phyloP scores from a whole-genome alignment of 148 eudicot genomes.

The Drosera capensis region DNA sequence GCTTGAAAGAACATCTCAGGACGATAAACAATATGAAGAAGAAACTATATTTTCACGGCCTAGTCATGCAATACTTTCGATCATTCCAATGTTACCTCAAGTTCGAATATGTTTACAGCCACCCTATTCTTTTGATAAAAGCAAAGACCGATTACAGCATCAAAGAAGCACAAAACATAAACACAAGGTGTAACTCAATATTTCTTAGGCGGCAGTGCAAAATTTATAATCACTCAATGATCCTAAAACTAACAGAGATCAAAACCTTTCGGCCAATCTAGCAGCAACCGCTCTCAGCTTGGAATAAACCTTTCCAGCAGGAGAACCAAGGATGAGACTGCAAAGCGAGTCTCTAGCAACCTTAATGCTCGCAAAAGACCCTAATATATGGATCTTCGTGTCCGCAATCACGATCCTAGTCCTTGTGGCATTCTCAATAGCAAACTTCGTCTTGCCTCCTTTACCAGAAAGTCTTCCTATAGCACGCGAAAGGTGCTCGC shows the following conservation, averaged over 20 bases:
- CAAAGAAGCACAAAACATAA: too few relatives aligned
- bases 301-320: slow-evolving; percentile 88
- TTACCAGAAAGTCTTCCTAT: slow-evolving; percentile 80
- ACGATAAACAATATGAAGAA: too few relatives aligned
- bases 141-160: too few relatives aligned
- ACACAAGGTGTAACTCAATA: too few relatives aligned
- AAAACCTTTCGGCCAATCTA: slow-evolving; percentile 66
- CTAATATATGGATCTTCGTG: slow-evolving; percentile 58
- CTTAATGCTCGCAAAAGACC: slow-evolving; percentile 54
- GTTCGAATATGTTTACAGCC: too few relatives aligned
- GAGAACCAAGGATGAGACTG: slow-evolving; percentile 75
- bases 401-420: slow-evolving; percentile 82
- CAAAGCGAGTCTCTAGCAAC: slow-evolving; percentile 66
- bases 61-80: too few relatives aligned
- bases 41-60: too few relatives aligned
- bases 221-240: too few relatives aligned
- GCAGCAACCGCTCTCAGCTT: slow-evolving; percentile 74
- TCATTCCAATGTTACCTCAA: too few relatives aligned
- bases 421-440: slow-evolving; percentile 74
- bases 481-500: slow-evolving; percentile 76
- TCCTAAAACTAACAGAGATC: slow-evolving; percentile 15
- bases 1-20: too few relatives aligned
- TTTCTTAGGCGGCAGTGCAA: too few relatives aligned
- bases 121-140: too few relatives aligned
- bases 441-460: slow-evolving; percentile 81